Evolutionary conservation across 2,329 filamentous ascomycete species (phyloP), one percentile per base, ranked within the genome.

Genomic region (Fusarium scirpi): DNA sequence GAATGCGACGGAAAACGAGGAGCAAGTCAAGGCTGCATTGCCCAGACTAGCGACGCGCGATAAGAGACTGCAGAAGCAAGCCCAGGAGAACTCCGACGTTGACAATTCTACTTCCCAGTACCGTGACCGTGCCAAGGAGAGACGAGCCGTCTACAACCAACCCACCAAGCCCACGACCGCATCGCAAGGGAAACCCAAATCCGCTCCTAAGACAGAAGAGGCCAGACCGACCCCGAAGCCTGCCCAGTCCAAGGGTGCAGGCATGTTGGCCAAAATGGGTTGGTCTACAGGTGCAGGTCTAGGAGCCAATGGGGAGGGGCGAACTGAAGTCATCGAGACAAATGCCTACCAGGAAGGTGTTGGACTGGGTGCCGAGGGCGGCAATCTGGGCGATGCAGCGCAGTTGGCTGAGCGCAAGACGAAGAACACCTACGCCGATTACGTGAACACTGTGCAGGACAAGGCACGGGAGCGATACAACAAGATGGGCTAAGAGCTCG

Each of bases 221-320:
- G 53, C 46, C 5, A 62, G 71, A 9, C 64, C 64, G 15, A 57
- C 74, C 5, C 47, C 64, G 13, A 76, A 76, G 32, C 79, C 83
- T 9, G 76, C 77, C 52, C 80, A 83, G 63, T 89, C 88, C 38
- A 92, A 91, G 78, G 90, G 90, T 15, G 89, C 89, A 0, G 87
- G 88, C 5, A 84, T 93, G 75, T 82, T 93, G 41, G 88, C 89
- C 41, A 93, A 92, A 82, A 91, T 92, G 88, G 91, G 91, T 27
- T 93, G 90, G 90, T 88, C 82, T 24, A 82, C 85, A 2, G 91
- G 91, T 11, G 84, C 86, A 60, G 90, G 91, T 0, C 82, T 93
- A 6, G 91, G 91, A 4, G 89, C 86, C 1, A 85, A 86, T 47
- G 89, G 88, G 8, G 85, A 85, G 8, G 91, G 91, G 0, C 84